Evolutionary conservation across 2,329 filamentous ascomycete species (phyloP), one percentile per base, ranked within the genome.

Genomic region (Xylariaceae sp.): DNA sequence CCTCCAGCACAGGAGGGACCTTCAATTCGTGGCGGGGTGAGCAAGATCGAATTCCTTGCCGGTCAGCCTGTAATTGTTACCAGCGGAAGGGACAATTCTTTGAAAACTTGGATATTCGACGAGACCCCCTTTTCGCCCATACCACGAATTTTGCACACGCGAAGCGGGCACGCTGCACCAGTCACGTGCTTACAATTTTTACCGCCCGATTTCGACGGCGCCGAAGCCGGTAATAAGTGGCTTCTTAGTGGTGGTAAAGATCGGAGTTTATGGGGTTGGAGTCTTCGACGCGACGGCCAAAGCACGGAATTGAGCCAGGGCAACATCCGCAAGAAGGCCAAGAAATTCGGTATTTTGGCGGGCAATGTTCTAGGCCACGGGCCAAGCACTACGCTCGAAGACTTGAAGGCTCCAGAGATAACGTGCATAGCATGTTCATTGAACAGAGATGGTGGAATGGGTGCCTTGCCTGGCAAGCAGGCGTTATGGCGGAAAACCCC

Each of bases 51-150:
- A 67, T 99, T 99, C 67, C 79, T 99, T 10, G 79, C 88, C 16
- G 93, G 93, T 0, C 96, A 99, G 71, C 89, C 91, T 4, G 89
- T 98, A 2, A 83, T 99, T 42, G 80, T 98, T 23, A 96, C 92
- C 9, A 95, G 91, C 62, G 96, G 95, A 3, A 81, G 90, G 46
- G 95, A 99, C 72, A 99, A 99, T 74, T 91, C 93, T 9, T 78
- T 99, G 56, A 96, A 93, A 71, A 93, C 92, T 4, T 97, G 93
- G 93, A 95, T 98, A 59, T 96, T 97, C 66, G 93, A 98, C 68
- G 89, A 96, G 71, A 88, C 88, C 0, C 93, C 93, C 0, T 96
- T 96, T 71, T 95, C 90, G 0, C 87, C 93, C 0, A 82, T 93
- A 10, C 95, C 95, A 2, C 85, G 93, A 18, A 89, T 91, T 21